Evolutionary conservation across 345 rosid genomes (phyloP), one percentile per base, ranked within the genome.

Genomic region (Camelina laxa): DNA sequence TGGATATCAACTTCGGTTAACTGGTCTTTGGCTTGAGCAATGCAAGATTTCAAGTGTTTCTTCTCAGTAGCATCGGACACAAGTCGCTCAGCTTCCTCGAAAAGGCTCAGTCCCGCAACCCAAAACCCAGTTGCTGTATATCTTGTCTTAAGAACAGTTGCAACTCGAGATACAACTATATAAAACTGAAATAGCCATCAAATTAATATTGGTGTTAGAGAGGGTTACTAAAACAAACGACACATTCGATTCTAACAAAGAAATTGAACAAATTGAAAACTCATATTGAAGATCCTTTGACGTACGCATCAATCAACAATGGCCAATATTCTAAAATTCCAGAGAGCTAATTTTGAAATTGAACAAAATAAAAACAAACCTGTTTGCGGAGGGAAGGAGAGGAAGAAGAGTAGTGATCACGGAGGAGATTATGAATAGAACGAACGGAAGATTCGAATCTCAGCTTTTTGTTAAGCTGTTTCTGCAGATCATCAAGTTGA

Each of bases 41-140:
- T 84, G 78, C 87, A 91, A 54, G 72, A 78, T 77, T 58, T 87
- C 84, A 91, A 83, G 33, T 86, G 88, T 38, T 73, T 76, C 83
- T 87, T 94, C 82, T 90, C 88, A 3, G 89, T 75, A 49, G 87
- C 78, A 63, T 85, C 85, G 30, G 96, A 75, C 1, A 77, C 82
- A 65, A 88, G 80, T 15, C 74, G 15, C 71, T 81, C 91, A 36
- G 93, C 85, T 45, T 71, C 84, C 80, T 87, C 87, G 64, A 94
- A 88, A 64, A 91, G 89, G 15, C 82, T 83, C 21, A 91, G 75
- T 0, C 97, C 96, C 0, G 93, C 91, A 30, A 78, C 84, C 97
- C 98, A 90, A 81, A 94, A 94, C 3, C 97, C 96, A 9, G 96
- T 89, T 22, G 89, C 87, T 10, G 96, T 94, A 65, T 91, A 82